Evolutionary conservation across 176 grass and related monocot genomes (phyloP), one percentile per base, ranked within the genome.

Genomic region (Areca catechu): DNA sequence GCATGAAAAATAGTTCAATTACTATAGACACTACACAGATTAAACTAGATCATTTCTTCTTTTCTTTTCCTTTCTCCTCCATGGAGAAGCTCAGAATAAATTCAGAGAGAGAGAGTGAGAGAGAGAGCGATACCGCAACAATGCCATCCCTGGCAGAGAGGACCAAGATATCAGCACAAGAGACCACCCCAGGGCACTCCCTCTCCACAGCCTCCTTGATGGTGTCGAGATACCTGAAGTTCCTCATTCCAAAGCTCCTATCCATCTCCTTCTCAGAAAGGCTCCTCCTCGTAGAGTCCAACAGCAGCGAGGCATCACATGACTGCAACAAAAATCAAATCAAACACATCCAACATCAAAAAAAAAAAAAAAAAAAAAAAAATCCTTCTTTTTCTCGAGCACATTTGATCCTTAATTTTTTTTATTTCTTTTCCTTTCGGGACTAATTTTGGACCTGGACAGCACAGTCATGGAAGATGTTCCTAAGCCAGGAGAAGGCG

Each of bases 401-500:
- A 12, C 9, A 7, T 43, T 43, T 9, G 34, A 43, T 43, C 34
- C 9, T 14, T 43, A 43, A 3, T 43, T 3, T 43, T 43, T 43
- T 3, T 30, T 30, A 12, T 43, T 0, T 29, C 27, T 3, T 3
- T 14, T 12, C 14, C 34, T 43, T 12, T 14, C 14, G 34, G 1
- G 34, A 43, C 2, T 43, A 12, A 12, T 43, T 43, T 43, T 43
- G 20, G 22, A 71, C 76, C 67, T 78, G 18, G 25, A 78, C 76
- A 30, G 76, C 76, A 56, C 76, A 71, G 60, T 78, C 76, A 65
- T 78, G 76, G 60, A 78, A 78, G 50, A 78, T 78, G 67, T 78
- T 78, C 47, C 76, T 61, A 52, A 78, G 67, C 76, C 76, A 78
- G 48, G 67, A 78, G 76, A 78, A 78, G 49, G 76, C 76, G 16